phyloP scores from a whole-genome alignment of 176 grass and related monocot species.

The Phragmites australis region DNA sequence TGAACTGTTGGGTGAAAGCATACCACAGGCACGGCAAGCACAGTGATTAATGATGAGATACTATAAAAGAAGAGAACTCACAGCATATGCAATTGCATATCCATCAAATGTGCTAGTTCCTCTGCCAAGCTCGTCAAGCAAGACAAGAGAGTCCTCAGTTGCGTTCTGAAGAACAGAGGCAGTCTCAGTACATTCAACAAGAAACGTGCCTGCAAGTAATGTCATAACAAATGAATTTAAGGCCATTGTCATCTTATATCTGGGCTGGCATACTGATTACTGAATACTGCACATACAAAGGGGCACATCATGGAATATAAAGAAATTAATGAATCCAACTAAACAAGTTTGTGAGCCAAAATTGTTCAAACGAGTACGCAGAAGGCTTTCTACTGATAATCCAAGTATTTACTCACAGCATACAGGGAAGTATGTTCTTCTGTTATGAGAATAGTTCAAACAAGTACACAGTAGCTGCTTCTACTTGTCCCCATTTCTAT shows the following conservation, averaged over 20 bases:
- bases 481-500: not conserved
- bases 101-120: constrained; percentile 99
- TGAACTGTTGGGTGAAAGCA: not conserved
- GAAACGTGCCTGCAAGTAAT: constrained; percentile 77
- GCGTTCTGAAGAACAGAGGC: constrained; percentile 83
- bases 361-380: not conserved
- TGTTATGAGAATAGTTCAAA: no score
- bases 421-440: not conserved
- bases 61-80: constrained; percentile 36
- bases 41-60: constrained; percentile 13
- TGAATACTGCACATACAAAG: not conserved
- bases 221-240: not conserved
- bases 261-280: not conserved
- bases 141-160: constrained; percentile 91
- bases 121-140: constrained; percentile 96
- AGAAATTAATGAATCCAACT: not conserved
- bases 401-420: not conserved
- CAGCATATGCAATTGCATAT: constrained; percentile 96
- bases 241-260: constrained; percentile 10
- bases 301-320: not conserved
- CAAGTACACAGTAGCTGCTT: not conserved
- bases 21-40: not conserved
- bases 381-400: not conserved
- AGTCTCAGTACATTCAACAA: constrained; percentile 87
- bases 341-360: not conserved